These are phyloP conservation scores for Fusarium austroafricanum DNA, from an alignment of 2,329 filamentous ascomycete species.

Conservation along the genomic window DNA sequence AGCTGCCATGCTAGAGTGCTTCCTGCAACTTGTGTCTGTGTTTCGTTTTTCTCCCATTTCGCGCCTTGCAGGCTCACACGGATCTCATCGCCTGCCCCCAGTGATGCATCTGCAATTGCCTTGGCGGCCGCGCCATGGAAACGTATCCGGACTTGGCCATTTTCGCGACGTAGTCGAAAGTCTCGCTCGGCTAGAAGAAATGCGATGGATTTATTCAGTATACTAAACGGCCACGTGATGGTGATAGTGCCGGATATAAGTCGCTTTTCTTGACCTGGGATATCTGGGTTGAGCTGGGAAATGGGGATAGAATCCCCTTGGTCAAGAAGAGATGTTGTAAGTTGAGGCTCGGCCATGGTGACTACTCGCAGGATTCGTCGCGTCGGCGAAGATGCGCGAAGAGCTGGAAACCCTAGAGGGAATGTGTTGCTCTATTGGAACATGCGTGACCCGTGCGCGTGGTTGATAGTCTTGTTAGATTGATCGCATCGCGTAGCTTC, in stretches of 20 bases:
- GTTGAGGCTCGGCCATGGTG: constrained; percentile 45
- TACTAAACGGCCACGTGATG: constrained; percentile 92
- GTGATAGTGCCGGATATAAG: constrained; percentile 79
- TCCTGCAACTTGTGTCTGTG: constrained; percentile 60
- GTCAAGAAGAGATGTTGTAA: constrained; percentile 40
- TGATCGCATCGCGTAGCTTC: constrained; percentile 13
- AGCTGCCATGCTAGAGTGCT: constrained; percentile 69
- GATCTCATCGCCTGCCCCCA: constrained; percentile 84
- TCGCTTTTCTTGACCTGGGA: constrained; percentile 55
- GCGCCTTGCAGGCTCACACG: constrained; percentile 76
- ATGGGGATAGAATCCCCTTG: constrained; percentile 61
- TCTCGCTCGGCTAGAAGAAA: constrained; percentile 88
- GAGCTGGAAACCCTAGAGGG: constrained; percentile 17
- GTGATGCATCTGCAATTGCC: constrained; percentile 71
- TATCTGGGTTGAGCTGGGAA: constrained; percentile 63
- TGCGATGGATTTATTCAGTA: constrained; percentile 76
- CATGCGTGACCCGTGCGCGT: constrained; percentile 12
- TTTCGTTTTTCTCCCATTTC: constrained; percentile 69
- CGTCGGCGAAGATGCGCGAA: constrained; percentile 24
- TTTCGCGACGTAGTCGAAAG: constrained; percentile 79
- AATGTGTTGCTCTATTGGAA: constrained; percentile 11
- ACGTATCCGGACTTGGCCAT: constrained; percentile 83
- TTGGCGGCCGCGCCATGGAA: constrained; percentile 79
- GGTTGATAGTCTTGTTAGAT: neutral
- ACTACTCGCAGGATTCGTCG: constrained; percentile 27